Conservation (phyloP, 495 filamentous ascomycete genomes). For the Cudoniella acicularis region DNA sequence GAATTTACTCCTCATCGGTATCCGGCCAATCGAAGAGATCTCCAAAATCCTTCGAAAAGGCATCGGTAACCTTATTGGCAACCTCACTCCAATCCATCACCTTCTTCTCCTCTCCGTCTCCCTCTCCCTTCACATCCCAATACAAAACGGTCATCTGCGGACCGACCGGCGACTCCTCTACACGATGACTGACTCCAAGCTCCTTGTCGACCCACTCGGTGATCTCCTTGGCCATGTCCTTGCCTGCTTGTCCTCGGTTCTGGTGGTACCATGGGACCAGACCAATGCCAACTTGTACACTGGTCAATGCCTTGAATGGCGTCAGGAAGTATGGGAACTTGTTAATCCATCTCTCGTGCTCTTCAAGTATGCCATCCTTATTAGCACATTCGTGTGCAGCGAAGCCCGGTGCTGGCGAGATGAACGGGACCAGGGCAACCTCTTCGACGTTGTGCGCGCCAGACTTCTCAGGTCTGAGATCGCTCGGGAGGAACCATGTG, state of each 20-base stretch:
- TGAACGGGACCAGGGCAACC: neutral
- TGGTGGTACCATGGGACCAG: neutral
- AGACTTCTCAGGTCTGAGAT: neutral
- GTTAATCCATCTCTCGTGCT: neutral
- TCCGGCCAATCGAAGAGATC: neutral
- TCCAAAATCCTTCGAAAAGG: neutral
- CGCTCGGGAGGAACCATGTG: neutral
- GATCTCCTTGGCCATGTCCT: neutral
- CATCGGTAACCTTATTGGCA: neutral
- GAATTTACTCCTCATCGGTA: no score
- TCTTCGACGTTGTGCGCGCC: neutral
- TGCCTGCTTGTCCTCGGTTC: neutral
- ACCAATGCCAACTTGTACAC: neutral
- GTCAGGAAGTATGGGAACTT: neutral
- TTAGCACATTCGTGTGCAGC: neutral
- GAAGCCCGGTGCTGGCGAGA: neutral
- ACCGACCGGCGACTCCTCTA: no score
- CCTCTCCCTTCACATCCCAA: neutral
- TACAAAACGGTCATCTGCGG: no score
- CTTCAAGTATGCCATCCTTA: neutral
- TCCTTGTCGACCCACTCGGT: no score
- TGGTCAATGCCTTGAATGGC: neutral
- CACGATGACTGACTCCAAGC: no score
- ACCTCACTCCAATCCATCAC: neutral
- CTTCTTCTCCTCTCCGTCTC: neutral